A percentile compares a stretch with the other conserved stretches of the same genome.
These are phyloP conservation scores for Syncephalastrum racemosum DNA, from an alignment of 371 early-diverging fungal genomes.

Conservation along the genomic window DNA sequence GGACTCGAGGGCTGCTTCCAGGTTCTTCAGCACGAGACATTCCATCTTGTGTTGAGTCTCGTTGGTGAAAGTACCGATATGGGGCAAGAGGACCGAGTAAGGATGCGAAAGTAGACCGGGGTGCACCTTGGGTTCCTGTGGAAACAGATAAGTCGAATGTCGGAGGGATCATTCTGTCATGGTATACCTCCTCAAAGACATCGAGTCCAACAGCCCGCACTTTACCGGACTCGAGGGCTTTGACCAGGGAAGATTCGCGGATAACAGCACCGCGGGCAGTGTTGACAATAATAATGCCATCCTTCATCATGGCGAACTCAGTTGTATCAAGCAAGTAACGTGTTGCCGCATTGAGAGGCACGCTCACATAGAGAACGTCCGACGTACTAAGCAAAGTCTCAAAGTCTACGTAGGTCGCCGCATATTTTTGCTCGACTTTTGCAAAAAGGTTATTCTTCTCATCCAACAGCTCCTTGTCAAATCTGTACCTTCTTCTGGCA, in stretches of 20 bases:
- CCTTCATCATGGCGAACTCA: slow-evolving; percentile 55
- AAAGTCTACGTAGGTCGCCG: slow-evolving; percentile 47
- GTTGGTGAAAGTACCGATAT: slow-evolving; percentile 46
- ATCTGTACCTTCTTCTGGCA: slow-evolving; percentile 29
- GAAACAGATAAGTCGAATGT: background rate
- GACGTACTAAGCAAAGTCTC: slow-evolving; percentile 49
- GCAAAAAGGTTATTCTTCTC: background rate
- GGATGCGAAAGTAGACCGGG: slow-evolving; percentile 46
- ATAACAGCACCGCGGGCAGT: slow-evolving; percentile 65
- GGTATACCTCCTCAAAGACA: slow-evolving; percentile 54
- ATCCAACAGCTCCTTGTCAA: background rate
- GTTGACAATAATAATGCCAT: slow-evolving; percentile 55
- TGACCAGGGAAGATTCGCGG: slow-evolving; percentile 51
- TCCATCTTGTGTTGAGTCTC: slow-evolving; percentile 49
- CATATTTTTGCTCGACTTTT: slow-evolving; percentile 36
- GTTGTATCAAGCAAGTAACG: slow-evolving; percentile 45
- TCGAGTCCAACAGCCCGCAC: slow-evolving; percentile 58
- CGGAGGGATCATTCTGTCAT: background rate
- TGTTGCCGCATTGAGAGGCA: slow-evolving; percentile 53
- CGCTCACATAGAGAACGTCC: slow-evolving; percentile 60
- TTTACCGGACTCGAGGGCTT: slow-evolving; percentile 56
- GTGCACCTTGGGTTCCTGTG: slow-evolving; percentile 36
- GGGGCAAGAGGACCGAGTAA: slow-evolving; percentile 39
- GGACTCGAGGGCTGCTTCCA: slow-evolving; percentile 29
- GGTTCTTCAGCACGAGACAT: slow-evolving; percentile 34